phyloP scores from a whole-genome alignment of 2,329 filamentous ascomycete genomes.

The Fusarium brachygibbosum region DNA sequence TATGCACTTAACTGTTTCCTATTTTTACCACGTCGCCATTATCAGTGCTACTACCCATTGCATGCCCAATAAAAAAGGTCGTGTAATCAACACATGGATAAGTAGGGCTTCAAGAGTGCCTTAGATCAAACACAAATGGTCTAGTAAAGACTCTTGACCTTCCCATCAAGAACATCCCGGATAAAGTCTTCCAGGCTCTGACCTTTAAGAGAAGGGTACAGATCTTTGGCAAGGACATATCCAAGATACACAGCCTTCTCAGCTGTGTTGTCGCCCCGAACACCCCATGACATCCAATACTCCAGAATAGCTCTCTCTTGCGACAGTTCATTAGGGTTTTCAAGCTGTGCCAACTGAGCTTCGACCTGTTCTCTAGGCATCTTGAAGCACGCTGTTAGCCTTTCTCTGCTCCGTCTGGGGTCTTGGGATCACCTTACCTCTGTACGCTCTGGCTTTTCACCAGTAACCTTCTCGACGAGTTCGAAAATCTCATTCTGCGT shows the following conservation, averaged over 20 bases:
- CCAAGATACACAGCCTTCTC: slow-evolving; percentile 17
- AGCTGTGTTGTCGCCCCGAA: slow-evolving; percentile 19
- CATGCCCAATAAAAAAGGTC: neutral
- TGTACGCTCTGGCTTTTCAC: slow-evolving; percentile 18
- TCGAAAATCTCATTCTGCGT: slow-evolving; percentile 12
- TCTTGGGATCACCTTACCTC: neutral
- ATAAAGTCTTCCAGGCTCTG: slow-evolving; percentile 6
- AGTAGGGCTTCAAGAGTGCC: neutral
- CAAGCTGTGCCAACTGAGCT: neutral
- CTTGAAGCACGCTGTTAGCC: neutral
- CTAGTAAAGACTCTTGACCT: slow-evolving; percentile 1
- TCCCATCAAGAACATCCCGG: slow-evolving; percentile 10
- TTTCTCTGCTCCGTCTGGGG: fast-evolving
- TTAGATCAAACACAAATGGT: too few relatives aligned
- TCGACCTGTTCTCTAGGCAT: slow-evolving; percentile 9
- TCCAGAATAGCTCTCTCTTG: neutral
- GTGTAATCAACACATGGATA: neutral
- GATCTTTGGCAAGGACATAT: slow-evolving; percentile 15
- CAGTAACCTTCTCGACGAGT: slow-evolving; percentile 1
- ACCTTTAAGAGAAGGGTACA: slow-evolving; percentile 8
- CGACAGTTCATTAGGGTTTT: neutral
- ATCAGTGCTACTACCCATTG: neutral
- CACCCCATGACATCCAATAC: slow-evolving; percentile 23
- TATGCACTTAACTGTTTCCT: neutral
- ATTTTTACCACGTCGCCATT: neutral